Percentiles rank a stretch among this genome's conserved stretches.
These are phyloP conservation scores for Talaromyces albobiverticillius DNA, from an alignment of 2,329 filamentous ascomycete species.

Conservation along the genomic window DNA sequence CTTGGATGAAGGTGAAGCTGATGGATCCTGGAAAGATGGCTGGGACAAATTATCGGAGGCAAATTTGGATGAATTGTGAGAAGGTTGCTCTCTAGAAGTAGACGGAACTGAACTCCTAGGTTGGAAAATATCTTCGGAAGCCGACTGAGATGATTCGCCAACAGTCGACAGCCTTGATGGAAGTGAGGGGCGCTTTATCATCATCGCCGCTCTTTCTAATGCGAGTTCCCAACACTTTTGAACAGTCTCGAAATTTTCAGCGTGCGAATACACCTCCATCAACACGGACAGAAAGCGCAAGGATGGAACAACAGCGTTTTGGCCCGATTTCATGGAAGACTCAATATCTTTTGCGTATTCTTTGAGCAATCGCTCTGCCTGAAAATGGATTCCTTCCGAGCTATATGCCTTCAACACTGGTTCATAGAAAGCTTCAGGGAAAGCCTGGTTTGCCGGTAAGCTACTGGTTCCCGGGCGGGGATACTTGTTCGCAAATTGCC, in stretches of 20 bases:
- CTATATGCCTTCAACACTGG: slow-evolving; percentile 57
- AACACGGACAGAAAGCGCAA: slow-evolving; percentile 60
- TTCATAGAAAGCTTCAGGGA: slow-evolving; percentile 53
- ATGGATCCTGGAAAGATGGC: background rate
- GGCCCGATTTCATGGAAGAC: slow-evolving; percentile 26
- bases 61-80: background rate
- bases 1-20: background rate
- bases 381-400: slow-evolving; percentile 42
- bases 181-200: background rate
- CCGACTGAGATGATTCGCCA: background rate
- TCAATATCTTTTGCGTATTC: slow-evolving; percentile 36
- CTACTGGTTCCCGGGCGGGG: slow-evolving; percentile 32
- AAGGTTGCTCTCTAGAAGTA: too few relatives aligned
- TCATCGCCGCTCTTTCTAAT: slow-evolving; percentile 30
- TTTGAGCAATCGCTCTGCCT: slow-evolving; percentile 56
- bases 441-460: slow-evolving; percentile 38
- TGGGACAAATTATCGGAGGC: background rate
- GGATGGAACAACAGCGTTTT: slow-evolving; percentile 31
- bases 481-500: slow-evolving; percentile 45
- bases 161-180: background rate
- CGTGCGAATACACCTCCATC: slow-evolving; percentile 64
- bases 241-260: slow-evolving; percentile 59
- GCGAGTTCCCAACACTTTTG: slow-evolving; percentile 65
- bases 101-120: too few relatives aligned
- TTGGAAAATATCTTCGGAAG: background rate